phyloP scores from a whole-genome alignment of 192 early-diverging fungal genomes.

The Backusella parvicylindrica region DNA sequence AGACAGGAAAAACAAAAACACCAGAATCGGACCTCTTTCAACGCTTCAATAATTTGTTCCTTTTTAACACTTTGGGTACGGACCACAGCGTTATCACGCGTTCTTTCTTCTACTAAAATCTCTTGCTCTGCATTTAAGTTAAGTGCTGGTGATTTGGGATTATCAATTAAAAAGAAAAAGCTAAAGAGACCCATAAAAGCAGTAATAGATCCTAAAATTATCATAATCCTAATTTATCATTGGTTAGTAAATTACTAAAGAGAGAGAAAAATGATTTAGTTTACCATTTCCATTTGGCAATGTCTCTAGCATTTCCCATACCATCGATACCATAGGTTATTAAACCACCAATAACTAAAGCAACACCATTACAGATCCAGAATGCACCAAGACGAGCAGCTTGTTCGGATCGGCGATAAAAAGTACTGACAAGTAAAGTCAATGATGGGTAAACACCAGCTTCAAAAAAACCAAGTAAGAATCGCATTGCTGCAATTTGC shows the following conservation, averaged over 20 bases:
- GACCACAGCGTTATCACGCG: slow-evolving; percentile 23
- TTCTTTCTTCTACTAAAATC: slow-evolving; percentile 15
- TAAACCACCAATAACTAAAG: slow-evolving; percentile 22
- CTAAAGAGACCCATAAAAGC: slow-evolving; percentile 12
- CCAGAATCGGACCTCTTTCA: slow-evolving; percentile 22
- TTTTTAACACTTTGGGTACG: slow-evolving; percentile 10
- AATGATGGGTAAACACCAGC: slow-evolving; percentile 18
- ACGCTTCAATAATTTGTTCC: slow-evolving; percentile 21
- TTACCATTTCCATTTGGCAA: slow-evolving; percentile 29
- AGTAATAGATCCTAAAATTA: slow-evolving; percentile 26
- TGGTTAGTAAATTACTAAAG: background rate
- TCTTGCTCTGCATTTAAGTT: background rate
- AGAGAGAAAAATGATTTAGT: background rate
- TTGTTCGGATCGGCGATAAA: slow-evolving; percentile 25
- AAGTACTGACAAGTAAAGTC: slow-evolving; percentile 13
- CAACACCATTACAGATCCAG: slow-evolving; percentile 22
- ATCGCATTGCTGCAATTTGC: slow-evolving; percentile 16
- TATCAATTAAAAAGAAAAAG: slow-evolving; percentile 27
- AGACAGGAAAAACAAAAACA: slow-evolving; percentile 1
- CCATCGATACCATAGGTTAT: slow-evolving; percentile 23
- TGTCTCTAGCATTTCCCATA: slow-evolving; percentile 4
- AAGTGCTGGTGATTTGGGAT: slow-evolving; percentile 9
- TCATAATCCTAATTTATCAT: slow-evolving; percentile 14
- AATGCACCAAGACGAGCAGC: slow-evolving; percentile 11
- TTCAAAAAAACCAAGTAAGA: slow-evolving; percentile 29